Conservation (phyloP, 225 moss, liverwort and hornwort species). For the Thuidium tamariscinum region DNA sequence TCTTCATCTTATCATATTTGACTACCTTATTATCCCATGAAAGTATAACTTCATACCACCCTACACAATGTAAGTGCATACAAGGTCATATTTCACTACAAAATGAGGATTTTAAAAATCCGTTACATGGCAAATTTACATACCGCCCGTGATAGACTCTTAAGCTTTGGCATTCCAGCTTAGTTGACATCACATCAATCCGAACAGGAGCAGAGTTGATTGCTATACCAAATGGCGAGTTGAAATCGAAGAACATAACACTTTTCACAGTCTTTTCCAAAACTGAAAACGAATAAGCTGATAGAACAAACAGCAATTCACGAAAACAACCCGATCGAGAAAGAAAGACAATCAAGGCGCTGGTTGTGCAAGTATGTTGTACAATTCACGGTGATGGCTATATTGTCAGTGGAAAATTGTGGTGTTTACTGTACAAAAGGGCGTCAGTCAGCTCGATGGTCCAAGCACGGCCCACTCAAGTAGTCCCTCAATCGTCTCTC, state of each 20-base stretch:
- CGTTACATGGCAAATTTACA: too few species aligned
- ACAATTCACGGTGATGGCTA: constrained; percentile 1
- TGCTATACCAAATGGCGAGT: background rate
- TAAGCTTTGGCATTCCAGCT: too few species aligned
- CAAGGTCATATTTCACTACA: background rate
- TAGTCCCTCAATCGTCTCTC: background rate
- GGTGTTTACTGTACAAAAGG: constrained; percentile 26
- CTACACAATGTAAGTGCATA: background rate
- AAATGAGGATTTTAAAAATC: background rate
- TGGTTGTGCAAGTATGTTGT: background rate
- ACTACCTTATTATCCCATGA: background rate
- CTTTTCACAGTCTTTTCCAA: background rate
- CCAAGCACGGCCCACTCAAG: background rate
- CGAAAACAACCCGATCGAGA: too few species aligned
- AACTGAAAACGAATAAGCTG: background rate
- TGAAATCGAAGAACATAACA: background rate
- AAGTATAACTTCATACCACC: background rate
- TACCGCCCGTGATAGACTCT: background rate
- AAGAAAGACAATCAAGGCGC: background rate
- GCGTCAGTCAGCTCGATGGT: background rate
- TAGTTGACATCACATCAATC: too few species aligned
- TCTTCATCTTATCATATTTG: background rate
- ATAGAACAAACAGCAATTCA: background rate
- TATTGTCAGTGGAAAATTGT: constrained; percentile 31
- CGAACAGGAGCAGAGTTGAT: background rate